A percentile compares a stretch with the other conserved stretches of the same genome.
phyloP scores from a whole-genome alignment of 2,329 filamentous ascomycete species.

The Cryphonectria parasitica region DNA sequence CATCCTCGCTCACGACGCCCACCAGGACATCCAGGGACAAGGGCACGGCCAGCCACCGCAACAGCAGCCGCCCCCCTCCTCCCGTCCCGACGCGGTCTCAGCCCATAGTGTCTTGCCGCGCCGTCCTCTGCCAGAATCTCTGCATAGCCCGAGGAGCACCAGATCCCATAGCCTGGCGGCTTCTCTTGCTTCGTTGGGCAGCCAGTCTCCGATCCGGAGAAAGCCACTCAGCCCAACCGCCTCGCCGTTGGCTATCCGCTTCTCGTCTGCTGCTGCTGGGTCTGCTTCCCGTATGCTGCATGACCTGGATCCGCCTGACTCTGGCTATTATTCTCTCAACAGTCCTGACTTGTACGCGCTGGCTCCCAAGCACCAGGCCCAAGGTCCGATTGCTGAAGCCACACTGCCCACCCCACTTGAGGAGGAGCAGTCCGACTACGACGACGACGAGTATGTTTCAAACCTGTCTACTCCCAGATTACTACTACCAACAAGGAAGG shows the following conservation, averaged over 20 bases:
- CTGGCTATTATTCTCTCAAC: conserved; percentile 59
- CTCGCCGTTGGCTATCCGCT: conserved; percentile 54
- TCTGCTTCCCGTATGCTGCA: conserved; percentile 34
- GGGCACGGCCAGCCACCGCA: conserved; percentile 14
- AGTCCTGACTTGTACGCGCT: conserved; percentile 64
- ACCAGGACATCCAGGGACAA: conserved; percentile 2
- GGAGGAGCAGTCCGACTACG: conserved; percentile 19
- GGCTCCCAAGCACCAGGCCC: conserved; percentile 8
- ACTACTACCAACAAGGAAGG: background rate
- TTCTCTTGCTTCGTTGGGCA: conserved; percentile 35
- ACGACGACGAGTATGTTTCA: conserved; percentile 24
- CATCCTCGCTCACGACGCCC: background rate
- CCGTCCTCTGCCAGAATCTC: conserved; percentile 24
- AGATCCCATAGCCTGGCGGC: conserved; percentile 39
- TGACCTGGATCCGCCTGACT: conserved; percentile 54
- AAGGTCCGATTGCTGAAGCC: conserved; percentile 36
- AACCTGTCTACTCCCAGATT: background rate
- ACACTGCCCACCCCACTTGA: conserved; percentile 25
- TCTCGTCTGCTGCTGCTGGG: conserved; percentile 42
- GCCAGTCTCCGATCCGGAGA: conserved; percentile 52
- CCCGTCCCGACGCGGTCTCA: conserved; percentile 19
- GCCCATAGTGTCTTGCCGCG: conserved; percentile 15
- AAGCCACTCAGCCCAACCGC: conserved; percentile 64
- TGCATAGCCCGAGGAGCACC: conserved; percentile 37
- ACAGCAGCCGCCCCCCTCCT: conserved; percentile 4